Base-by-base conservation (phyloP, 192 early-diverging fungal species). In the Coemansia sp. region DNA sequence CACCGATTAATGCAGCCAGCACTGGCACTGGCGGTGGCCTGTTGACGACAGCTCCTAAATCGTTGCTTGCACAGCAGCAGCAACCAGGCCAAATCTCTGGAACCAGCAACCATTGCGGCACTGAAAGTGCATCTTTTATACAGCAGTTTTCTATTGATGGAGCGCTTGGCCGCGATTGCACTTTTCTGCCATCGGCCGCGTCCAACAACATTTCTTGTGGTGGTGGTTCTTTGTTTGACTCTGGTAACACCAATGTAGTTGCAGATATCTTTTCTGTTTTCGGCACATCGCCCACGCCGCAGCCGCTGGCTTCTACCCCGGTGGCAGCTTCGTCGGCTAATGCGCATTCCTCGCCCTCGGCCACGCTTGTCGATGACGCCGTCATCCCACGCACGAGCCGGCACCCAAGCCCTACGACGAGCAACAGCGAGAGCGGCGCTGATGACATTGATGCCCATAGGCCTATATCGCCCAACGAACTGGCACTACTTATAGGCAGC, bases 361-460 rank as follows among this genome's bases (percentile, higher is more conserved):
- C 55, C n/a, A 34, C 55, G n/a, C n/a, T 53, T 29, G 28, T 45
- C 10, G 68, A 58, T 10, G 71, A 79, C n/a, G 77, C 77, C 2
- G 71, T 70, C 0, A 70, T 79, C 20, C 77, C 77, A 29, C 67
- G 68, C 5, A 51, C 31, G 7, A 79, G 71, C 23, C 59, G 77
- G 3, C 71, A 74, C 40, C 62, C 67, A 12, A 79, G 77, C 34
- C 77, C 77, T 0, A 35, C 67, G 2, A 67, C 69, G 1, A 77
- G 68, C 56, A 70, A 72, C 55, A 75, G 67, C 62, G 74, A 76
- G 28, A 76, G 74, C 33, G 63, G 62, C 30, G 62, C 59, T 15
- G 70, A 72, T 7, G 66, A 72, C 18, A 57, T 64, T 39, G 72
- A 64, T 26, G 20, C 48, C 9, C 51, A 33, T 29, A 21, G 58